Evolutionary conservation across 805 yeast genomes (phyloP), one percentile per base, ranked within the genome.

Genomic region (Cyberlindnera saturnus): DNA sequence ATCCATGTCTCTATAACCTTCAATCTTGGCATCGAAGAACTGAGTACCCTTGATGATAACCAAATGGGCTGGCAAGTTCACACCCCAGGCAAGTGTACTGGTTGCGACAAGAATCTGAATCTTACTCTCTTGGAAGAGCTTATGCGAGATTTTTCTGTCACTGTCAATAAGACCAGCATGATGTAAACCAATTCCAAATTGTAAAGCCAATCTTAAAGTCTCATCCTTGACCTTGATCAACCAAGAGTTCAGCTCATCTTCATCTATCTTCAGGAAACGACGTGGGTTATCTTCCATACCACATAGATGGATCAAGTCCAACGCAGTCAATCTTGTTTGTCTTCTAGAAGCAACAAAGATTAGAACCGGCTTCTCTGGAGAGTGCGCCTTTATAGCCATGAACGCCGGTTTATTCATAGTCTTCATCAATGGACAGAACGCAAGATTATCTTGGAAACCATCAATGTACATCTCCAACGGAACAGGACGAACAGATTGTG

Each of bases 51-150:
- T 93, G 34, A 93, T 82, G 47, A 93, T 86, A 15, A 93, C 99
- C 41, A 89, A 91, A 6, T 96, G 97, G 3, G 99, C 99, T 1
- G 99, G 99, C 44, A 93, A 70, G 60, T 93, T 93, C 23, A 93
- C 98, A 75, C 99, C 99, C 99, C 99, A 93, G 0, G 99, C 99
- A 47, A 93, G 75, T 1, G 99, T 93, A 1, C 98, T 95, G 0
- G 99, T 93, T 69, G 96, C 90, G 53, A 95, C 82, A 15, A 93
- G 68, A 1, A 93, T 96, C 46, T 82, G 86, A 46, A 93, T 83
- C 2, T 88, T 84, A 37, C 97, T 97, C 28, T 73, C 69, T 29
- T 82, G 71, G 61, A 93, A 93, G 79, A 91, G 73, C 55, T 78
- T 81, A 56, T 93, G 99, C 0, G 93, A 83, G 44, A 89, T 64